phyloP scores from a whole-genome alignment of 2,329 filamentous ascomycete genomes.

The Aureobasidium namibiae region DNA sequence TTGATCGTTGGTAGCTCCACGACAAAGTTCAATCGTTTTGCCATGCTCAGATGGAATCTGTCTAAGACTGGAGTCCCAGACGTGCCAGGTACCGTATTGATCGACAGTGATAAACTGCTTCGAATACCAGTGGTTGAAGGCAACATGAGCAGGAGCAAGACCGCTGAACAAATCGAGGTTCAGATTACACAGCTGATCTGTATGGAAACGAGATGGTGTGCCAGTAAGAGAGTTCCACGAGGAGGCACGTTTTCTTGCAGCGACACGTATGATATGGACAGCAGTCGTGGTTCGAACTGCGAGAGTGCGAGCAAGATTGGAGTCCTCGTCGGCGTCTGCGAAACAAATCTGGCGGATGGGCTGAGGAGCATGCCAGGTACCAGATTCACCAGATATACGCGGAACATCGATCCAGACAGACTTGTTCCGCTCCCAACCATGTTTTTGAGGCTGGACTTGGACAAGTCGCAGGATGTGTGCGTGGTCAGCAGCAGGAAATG shows the following conservation, averaged over 20 bases:
- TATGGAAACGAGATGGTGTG: conserved; percentile 44
- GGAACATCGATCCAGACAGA: conserved; percentile 42
- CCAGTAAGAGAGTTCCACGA: conserved; percentile 15
- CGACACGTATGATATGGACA: not conserved
- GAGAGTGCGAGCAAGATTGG: conserved; percentile 9
- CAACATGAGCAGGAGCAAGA: conserved; percentile 51
- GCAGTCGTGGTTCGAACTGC: not conserved
- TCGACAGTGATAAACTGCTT: conserved; percentile 61
- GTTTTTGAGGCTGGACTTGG: conserved; percentile 42
- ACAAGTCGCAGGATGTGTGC: conserved; percentile 52
- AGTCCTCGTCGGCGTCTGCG: conserved; percentile 34
- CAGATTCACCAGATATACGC: conserved; percentile 39
- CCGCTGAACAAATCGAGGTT: conserved; percentile 45
- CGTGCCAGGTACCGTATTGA: conserved; percentile 55
- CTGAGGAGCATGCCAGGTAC: conserved; percentile 47
- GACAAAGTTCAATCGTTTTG: conserved; percentile 2
- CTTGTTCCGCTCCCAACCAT: conserved; percentile 46
- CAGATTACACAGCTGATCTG: conserved; percentile 50
- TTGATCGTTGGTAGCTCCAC: conserved; percentile 3
- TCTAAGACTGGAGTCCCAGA: conserved; percentile 45
- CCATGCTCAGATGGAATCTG: not conserved
- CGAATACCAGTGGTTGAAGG: conserved; percentile 54
- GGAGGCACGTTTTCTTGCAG: not conserved
- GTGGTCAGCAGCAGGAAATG: conserved; percentile 41
- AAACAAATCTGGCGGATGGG: conserved; percentile 49